Evolutionary conservation across 2,329 filamentous ascomycete species (phyloP), one percentile per base, ranked within the genome.

Genomic region (Paramyrothecium roridum): DNA sequence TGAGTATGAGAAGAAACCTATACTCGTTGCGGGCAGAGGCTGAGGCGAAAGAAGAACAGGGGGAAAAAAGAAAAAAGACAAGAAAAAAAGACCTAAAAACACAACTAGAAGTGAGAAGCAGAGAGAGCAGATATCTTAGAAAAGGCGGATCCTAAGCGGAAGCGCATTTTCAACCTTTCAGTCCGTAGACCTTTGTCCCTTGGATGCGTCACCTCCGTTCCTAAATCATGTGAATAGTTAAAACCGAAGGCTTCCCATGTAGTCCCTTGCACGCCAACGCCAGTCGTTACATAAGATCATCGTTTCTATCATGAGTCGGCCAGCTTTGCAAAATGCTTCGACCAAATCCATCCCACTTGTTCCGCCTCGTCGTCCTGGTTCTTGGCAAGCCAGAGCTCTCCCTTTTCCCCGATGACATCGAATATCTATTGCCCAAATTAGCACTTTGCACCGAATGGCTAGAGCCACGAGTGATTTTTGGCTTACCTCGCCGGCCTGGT

Each of bases 311-410:
- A 78, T 54, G 75, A 73, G 66, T 85, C 83, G 50, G 82, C 82
- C 59, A 86, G 67, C 68, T 83, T 85, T 53, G 89, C 89, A 79
- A 99, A 99, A 76, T 99, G 95, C 73, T 97, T 97, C 66, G 93
- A 96, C 95, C 95, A 99, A 66, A 99, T 96, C 95, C 95, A 99
- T 52, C 95, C 95, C 34, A 98, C 87, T 61, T 86, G 82, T 61
- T 89, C 83, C 12, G 78, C 80, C 2, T 85, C 77, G 71, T 99
- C 95, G 67, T 99, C 95, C 74, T 99, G 95, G 69, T 99, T 99
- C 72, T 91, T 91, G 53, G 95, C 95, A 55, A 99, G 85, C 95
- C 95, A 99, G 50, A 98, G 82, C 77, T 99, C 95, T 60, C 95
- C 95, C 71, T 97, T 97, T 73, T 97, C 93, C 30, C 89, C 95